These are phyloP conservation scores for Apiospora pterosperma DNA, from an alignment of 2,329 filamentous ascomycete species.

Conservation along the genomic window DNA sequence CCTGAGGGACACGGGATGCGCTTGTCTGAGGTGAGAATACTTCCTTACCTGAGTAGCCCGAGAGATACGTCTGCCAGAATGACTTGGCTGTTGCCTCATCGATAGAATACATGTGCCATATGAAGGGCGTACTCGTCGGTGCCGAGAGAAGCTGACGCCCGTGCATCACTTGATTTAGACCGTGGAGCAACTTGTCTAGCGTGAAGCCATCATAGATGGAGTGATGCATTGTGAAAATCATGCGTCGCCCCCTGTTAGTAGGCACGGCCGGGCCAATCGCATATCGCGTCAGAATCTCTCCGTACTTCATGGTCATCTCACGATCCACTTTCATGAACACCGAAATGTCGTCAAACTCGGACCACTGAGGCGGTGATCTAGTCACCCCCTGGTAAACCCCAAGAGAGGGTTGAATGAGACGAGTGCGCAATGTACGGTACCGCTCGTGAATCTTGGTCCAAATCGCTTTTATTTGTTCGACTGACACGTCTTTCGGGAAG, in stretches of 20 bases:
- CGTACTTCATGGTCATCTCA: neutral
- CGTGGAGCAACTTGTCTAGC: constrained; percentile 13
- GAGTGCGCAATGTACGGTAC: neutral
- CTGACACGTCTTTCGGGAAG: neutral
- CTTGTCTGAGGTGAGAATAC: neutral
- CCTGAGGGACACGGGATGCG: constrained; percentile 15
- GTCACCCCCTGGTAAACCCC: neutral
- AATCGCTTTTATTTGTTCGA: neutral
- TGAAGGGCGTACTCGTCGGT: neutral
- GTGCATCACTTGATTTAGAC: constrained; percentile 8
- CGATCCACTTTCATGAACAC: neutral
- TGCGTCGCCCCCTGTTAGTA: neutral
- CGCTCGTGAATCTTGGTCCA: neutral
- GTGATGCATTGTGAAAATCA: constrained; percentile 22
- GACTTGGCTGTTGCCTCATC: neutral
- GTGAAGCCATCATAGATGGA: constrained; percentile 29
- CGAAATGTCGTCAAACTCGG: neutral
- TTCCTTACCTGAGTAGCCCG: constrained; percentile 8
- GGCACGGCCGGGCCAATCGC: neutral
- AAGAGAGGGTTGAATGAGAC: neutral
- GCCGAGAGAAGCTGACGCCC: neutral
- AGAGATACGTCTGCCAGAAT: constrained; percentile 17
- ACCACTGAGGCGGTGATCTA: neutral
- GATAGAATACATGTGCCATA: neutral
- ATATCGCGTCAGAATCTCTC: neutral